Base-by-base conservation (phyloP, 2,329 filamentous ascomycete genomes). In the Cladophialophora carrionii region DNA sequence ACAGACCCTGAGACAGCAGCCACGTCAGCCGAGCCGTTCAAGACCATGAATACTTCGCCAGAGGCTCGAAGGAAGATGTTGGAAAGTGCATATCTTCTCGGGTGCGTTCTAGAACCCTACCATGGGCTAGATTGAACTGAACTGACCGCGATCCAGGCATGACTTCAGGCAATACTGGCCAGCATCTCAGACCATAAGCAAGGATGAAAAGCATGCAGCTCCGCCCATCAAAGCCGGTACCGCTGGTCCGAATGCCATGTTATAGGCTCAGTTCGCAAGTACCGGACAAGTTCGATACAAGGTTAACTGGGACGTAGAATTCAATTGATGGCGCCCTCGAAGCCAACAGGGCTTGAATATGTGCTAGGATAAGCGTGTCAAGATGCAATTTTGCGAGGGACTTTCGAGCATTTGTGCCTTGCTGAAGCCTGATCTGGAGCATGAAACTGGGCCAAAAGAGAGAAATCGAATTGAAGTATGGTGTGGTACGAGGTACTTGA, bases 1-100 rank as follows among this genome's bases (percentile, higher is more conserved):
- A 64, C 26, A 3, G 56, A 64, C 43, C 62, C 62, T 20, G 62
- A 60, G 12, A 55, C 59, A 8, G 59, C 59, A 31, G 59, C 59
- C 4, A 61, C 59, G 2, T 54, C 49, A 17, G 34, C 41, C 14
- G 62, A 64, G 32, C 56, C 56, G 9, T 64, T 64, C 48, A 64
- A 48, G 62, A 64, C 56, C 12, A 64, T 64, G 62, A 64, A 64
- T 48, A 60, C 54, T 29, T 59, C 62, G 12, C 46, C 54, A 17
- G 62, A 43, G 43, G 62, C 56, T 20, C 26, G 62, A 34, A 34
- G 32, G 62, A 46, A 59, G 32, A 64, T 64, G 62, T 34, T 64
- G 56, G 34, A 64, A 32, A 48, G 32, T 14, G 62, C 62, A 32
- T 64, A 64, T 46, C 34, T 64, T 49, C 55, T 64, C 31, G 48